phyloP scores from a whole-genome alignment of 257 asterid species.

The Dorcoceras hygrometricum region DNA sequence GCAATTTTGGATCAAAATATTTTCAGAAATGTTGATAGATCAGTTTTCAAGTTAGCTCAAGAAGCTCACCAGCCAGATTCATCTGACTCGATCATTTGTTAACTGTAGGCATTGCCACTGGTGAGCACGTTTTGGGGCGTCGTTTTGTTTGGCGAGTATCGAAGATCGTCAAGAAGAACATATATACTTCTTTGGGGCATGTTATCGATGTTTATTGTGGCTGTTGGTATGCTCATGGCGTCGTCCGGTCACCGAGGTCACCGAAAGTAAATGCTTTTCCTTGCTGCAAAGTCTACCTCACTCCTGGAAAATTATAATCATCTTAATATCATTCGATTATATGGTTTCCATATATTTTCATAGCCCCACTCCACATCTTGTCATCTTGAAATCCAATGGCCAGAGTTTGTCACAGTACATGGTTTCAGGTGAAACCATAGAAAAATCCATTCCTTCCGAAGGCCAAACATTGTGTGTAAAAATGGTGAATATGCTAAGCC shows the following conservation, averaged over 20 bases:
- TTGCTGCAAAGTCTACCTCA: background rate
- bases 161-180: conserved; percentile 77
- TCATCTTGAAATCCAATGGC: too few relatives aligned
- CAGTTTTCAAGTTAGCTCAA: background rate
- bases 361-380: too few relatives aligned
- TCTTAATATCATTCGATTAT: too few relatives aligned
- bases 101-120: conserved; percentile 77
- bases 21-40: too few relatives aligned
- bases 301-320: too few relatives aligned
- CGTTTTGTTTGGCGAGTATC: conserved; percentile 71
- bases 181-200: conserved; percentile 55
- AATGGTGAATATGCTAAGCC: too few relatives aligned
- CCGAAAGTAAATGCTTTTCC: conserved; percentile 35
- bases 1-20: too few relatives aligned
- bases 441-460: too few relatives aligned
- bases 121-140: conserved; percentile 96
- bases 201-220: conserved; percentile 74
- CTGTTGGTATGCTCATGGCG: conserved; percentile 87
- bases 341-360: too few relatives aligned
- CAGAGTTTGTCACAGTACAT: too few relatives aligned
- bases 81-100: background rate
- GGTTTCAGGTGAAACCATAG: too few relatives aligned
- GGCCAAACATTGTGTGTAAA: too few relatives aligned
- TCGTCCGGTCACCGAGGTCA: conserved; percentile 93
- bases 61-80: background rate